Evolutionary conservation across 2,329 filamentous ascomycete genomes (phyloP).

Genomic region (Nothophaeocryptopus gaeumannii): DNA sequence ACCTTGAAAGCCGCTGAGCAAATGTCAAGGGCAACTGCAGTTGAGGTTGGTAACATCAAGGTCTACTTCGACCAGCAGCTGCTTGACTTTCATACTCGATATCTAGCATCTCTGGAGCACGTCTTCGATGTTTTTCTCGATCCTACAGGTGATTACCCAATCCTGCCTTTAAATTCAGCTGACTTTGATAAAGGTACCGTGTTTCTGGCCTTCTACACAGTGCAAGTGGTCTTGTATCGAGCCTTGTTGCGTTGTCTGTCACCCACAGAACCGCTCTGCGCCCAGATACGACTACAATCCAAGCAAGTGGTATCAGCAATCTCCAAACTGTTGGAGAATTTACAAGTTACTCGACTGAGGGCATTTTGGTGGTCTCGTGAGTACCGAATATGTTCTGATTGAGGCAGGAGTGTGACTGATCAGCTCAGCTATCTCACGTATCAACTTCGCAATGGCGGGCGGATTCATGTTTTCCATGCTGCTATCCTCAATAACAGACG

Average conservation of each 20-base stretch:
- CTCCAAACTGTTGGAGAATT: conserved; percentile 20
- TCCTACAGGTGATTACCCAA: conserved; percentile 16
- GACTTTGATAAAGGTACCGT: conserved; percentile 15
- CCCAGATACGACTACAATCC: conserved; percentile 14
- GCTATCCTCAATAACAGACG: conserved; percentile 18
- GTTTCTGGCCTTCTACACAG: conserved; percentile 20
- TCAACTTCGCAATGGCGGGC: conserved; percentile 23
- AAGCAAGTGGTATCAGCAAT: conserved; percentile 16
- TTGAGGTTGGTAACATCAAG: conserved; percentile 12
- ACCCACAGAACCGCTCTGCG: conserved; percentile 6
- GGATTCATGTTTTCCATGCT: conserved; percentile 27
- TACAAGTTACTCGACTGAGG: conserved; percentile 23
- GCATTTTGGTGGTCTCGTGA: conserved; percentile 28
- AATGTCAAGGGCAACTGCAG: conserved; percentile 7
- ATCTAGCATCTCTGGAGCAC: conserved; percentile 12
- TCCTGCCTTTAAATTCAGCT: background rate
- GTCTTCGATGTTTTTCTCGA: conserved; percentile 21
- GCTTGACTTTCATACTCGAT: conserved; percentile 14
- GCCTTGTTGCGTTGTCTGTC: conserved; percentile 21
- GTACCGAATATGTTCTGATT: conserved; percentile 19
- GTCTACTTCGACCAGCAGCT: conserved; percentile 22
- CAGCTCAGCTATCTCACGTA: conserved; percentile 14
- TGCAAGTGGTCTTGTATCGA: conserved; percentile 21
- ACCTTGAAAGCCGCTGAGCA: conserved; percentile 18
- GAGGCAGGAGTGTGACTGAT: background rate